A percentile compares a stretch with the other conserved stretches of the same genome.
These are phyloP conservation scores for Cytospora paraplurivora DNA, from an alignment of 2,329 filamentous ascomycete species.

Conservation along the genomic window DNA sequence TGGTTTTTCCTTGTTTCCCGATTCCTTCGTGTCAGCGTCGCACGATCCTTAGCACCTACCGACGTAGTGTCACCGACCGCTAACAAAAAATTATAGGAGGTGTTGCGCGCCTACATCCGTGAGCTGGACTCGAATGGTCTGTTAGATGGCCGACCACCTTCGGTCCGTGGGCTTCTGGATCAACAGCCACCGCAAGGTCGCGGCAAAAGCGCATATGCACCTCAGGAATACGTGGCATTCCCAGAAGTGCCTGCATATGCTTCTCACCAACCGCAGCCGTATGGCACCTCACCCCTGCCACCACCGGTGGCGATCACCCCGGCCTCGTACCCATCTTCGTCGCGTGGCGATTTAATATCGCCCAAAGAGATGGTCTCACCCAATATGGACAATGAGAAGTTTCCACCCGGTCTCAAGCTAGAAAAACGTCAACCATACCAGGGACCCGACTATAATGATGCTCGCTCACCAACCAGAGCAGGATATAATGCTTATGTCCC, in stretches of 20 bases:
- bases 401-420: constrained; percentile 43
- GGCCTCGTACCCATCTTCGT: constrained; percentile 29
- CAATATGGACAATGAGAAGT: constrained; percentile 45
- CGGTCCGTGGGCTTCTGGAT: constrained; percentile 57
- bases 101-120: constrained; percentile 62
- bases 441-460: constrained; percentile 13
- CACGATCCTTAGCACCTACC: constrained; percentile 29
- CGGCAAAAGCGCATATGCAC: constrained; percentile 29
- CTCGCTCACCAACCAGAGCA: constrained; percentile 24
- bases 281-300: constrained; percentile 25
- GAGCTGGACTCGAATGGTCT: constrained; percentile 55
- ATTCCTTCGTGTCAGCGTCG: constrained; percentile 19
- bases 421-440: constrained; percentile 40
- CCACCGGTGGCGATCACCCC: constrained; percentile 30
- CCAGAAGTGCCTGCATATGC: constrained; percentile 31
- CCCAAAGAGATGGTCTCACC: constrained; percentile 43
- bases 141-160: constrained; percentile 48
- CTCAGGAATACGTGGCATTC: constrained; percentile 35
- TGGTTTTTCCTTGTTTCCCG: constrained; percentile 8
- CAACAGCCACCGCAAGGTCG: constrained; percentile 37
- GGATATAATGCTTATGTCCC: constrained; percentile 22
- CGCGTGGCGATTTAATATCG: constrained; percentile 32
- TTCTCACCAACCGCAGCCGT: constrained; percentile 26
- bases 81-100: constrained; percentile 47
- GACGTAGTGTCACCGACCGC: constrained; percentile 17